phyloP scores from a whole-genome alignment of 306 rosid genomes.

The Dicorynia guianensis region DNA sequence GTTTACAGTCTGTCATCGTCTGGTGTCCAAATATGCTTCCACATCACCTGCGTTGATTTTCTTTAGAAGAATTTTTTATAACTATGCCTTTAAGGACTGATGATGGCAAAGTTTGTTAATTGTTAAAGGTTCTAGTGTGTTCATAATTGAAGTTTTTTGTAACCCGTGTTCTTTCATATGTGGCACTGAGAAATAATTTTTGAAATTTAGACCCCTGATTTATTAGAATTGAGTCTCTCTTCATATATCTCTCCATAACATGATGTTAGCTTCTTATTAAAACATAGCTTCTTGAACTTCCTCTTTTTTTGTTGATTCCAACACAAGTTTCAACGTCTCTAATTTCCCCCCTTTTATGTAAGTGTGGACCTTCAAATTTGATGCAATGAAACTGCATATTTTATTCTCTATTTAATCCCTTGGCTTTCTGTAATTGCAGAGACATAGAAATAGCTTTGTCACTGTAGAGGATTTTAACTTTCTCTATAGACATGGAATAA shows the following conservation, averaged over 20 bases:
- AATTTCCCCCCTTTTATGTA: not conserved
- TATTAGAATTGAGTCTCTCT: not conserved
- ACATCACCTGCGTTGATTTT: conserved; percentile 6
- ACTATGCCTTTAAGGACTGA: not conserved
- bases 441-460: conserved; percentile 85
- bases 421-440: conserved; percentile 62
- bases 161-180: not conserved
- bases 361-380: not conserved
- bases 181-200: not conserved
- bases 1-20: not conserved
- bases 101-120: conserved; percentile 14
- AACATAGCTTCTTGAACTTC: not conserved
- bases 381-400: conserved; percentile 13
- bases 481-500: conserved; percentile 84
- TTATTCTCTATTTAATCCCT: conserved; percentile 39
- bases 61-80: not conserved
- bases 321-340: not conserved
- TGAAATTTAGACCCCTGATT: not conserved
- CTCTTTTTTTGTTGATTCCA: conserved; percentile 6
- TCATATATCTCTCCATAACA: not conserved
- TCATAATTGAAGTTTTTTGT: not conserved
- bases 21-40: conserved; percentile 3
- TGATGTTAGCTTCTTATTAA: not conserved
- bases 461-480: conserved; percentile 76
- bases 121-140: conserved; percentile 8